Percentiles rank a stretch among this genome's conserved stretches.
These are phyloP conservation scores for Gamarada debralockiae DNA, from an alignment of 495 filamentous ascomycete species.

Conservation along the genomic window DNA sequence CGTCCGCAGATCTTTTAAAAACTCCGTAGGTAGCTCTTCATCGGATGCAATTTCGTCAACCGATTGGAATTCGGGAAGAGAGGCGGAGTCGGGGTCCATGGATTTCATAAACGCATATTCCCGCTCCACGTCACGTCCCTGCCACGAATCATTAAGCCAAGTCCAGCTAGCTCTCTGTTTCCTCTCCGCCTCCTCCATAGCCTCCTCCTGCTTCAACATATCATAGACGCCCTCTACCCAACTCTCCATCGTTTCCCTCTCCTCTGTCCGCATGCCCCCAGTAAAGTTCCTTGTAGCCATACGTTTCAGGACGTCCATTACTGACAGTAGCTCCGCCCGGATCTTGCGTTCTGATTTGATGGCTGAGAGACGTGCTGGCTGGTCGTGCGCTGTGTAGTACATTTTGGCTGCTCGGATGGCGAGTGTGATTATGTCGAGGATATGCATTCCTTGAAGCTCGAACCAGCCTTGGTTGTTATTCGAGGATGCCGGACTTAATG, in stretches of 20 bases:
- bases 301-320: slow-evolving; percentile 84
- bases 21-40: slow-evolving; percentile 62
- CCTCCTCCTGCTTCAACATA: slow-evolving; percentile 71
- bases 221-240: slow-evolving; percentile 77
- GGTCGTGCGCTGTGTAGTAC: slow-evolving; percentile 87
- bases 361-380: slow-evolving; percentile 73
- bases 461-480: slow-evolving; percentile 59
- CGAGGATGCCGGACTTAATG: slow-evolving; percentile 15
- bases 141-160: slow-evolving; percentile 77
- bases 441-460: slow-evolving; percentile 85
- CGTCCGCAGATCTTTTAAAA: slow-evolving; percentile 69
- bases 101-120: slow-evolving; percentile 79
- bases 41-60: slow-evolving; percentile 38
- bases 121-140: slow-evolving; percentile 65
- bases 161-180: slow-evolving; percentile 69
- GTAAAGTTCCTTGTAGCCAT: slow-evolving; percentile 86
- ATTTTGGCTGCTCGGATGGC: slow-evolving; percentile 92
- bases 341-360: slow-evolving; percentile 83
- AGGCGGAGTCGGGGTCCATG: slow-evolving; percentile 40
- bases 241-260: slow-evolving; percentile 61
- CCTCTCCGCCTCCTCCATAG: slow-evolving; percentile 67
- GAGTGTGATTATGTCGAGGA: slow-evolving; percentile 87
- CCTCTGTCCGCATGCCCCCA: slow-evolving; percentile 73
- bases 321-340: slow-evolving; percentile 71
- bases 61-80: slow-evolving; percentile 69